Conservation (phyloP, 2,329 filamentous ascomycete species). For the Trichoderma semiorbis region DNA sequence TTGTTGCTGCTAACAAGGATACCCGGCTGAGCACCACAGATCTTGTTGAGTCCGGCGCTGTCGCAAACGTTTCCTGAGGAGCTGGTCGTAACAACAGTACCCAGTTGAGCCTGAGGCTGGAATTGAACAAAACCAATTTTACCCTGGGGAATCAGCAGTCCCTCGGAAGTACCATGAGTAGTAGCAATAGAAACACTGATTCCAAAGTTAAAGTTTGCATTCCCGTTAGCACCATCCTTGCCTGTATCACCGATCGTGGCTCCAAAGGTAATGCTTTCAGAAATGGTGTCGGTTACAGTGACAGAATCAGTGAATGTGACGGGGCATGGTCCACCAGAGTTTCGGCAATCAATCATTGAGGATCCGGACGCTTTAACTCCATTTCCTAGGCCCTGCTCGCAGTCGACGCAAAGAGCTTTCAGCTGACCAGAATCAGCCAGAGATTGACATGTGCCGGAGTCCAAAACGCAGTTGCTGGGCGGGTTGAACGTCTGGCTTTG, state of each 20-base stretch:
- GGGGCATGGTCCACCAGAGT: constrained; percentile 8
- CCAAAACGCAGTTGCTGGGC: neutral
- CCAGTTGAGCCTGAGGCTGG: constrained; percentile 9
- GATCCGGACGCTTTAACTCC: constrained; percentile 11
- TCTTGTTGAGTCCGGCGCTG: constrained; percentile 8
- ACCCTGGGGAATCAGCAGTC: constrained; percentile 11
- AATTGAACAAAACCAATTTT: constrained; percentile 17
- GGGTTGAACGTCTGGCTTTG: constrained; percentile 14
- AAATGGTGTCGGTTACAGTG: constrained; percentile 14
- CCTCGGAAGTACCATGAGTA: constrained; percentile 6
- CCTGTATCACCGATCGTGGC: constrained; percentile 14
- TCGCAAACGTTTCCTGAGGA: constrained; percentile 5
- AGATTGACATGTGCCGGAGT: constrained; percentile 10
- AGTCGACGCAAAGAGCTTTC: constrained; percentile 14
- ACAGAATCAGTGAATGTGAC: constrained; percentile 13
- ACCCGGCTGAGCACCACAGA: constrained; percentile 16
- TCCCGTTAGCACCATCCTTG: neutral
- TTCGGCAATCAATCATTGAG: constrained; percentile 3
- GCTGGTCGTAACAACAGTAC: constrained; percentile 15
- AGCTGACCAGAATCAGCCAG: constrained; percentile 8
- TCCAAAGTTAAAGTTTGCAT: constrained; percentile 11
- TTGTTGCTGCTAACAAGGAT: constrained; percentile 10
- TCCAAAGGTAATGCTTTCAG: constrained; percentile 8
- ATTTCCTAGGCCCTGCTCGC: constrained; percentile 9
- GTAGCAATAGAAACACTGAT: constrained; percentile 9